Base-by-base conservation (phyloP, 306 rosid genomes). In the Prunus campanulata region DNA sequence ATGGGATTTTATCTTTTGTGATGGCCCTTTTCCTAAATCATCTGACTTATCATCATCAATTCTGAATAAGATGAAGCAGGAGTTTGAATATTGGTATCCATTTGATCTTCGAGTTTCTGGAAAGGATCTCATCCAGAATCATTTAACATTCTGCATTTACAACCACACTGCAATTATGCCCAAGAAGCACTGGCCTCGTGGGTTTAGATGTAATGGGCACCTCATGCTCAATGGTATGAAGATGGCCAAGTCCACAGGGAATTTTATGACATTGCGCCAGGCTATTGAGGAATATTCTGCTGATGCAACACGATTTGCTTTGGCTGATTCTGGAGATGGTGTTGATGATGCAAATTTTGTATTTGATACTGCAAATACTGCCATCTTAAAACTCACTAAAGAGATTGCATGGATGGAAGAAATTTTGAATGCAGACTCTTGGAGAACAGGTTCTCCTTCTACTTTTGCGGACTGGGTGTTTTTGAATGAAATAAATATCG, bases 51-150 rank as follows among this genome's bases (percentile, higher is more conserved):
- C 92, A 11, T 70, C 83, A 20, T 78, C 91, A 19, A 72, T 88
- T 77, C 86, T 93, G 39, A 84, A 73, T 3, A 85, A 77, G 86
- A 93, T 93, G 97, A 93, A 91, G 85, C 87, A 66, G 69, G 98
- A 93, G 86, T 93, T 93, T 91, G 98, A 93, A 76, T 93, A 93
- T 74, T 93, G 98, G 98, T 93, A 93, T 70, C 98, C 98, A 18
- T 93, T 91, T 83, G 98, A 93, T 82, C 89, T 93, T 65, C 89
- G 97, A 47, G 98, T 88, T 52, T 93, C 98, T 78, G 98, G 97
- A 16, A 93, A 93, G 82, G 98, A 91, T 87, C 93, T 93, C 57
- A 87, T 93, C 71, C 98, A 91, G 85, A 93, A 93, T 76, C 98
- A 93, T 77, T 90, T 93, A 54, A 93, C 97, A 44, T 93, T 93